phyloP scores from a whole-genome alignment of 495 filamentous ascomycete genomes.

The Lentithecium fluviatile region DNA sequence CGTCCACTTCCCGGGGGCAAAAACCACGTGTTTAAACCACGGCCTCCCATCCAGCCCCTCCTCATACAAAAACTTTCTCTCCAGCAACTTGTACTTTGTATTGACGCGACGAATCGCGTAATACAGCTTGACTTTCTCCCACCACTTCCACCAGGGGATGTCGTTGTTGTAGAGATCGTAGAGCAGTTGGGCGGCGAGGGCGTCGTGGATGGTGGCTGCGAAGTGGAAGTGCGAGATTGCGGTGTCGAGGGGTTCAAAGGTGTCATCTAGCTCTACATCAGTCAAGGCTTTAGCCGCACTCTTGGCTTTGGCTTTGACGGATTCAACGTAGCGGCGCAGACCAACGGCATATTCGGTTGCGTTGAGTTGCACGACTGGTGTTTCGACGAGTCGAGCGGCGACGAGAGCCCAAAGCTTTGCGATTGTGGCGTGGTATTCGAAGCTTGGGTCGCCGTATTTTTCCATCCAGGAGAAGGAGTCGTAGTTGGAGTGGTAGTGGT shows the following conservation, averaged over 20 bases:
- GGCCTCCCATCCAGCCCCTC: conserved; percentile 57
- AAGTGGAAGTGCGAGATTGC: conserved; percentile 52
- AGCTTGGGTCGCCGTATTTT: conserved; percentile 61
- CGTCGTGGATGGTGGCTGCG: conserved; percentile 54
- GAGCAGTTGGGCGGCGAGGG: conserved; percentile 52
- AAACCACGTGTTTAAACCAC: conserved; percentile 72
- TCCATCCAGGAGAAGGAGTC: conserved; percentile 77
- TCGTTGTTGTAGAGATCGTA: conserved; percentile 49
- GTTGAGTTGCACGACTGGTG: conserved; percentile 44
- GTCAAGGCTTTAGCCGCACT: background rate
- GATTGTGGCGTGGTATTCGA: conserved; percentile 60
- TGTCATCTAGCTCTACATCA: background rate
- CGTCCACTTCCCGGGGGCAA: conserved; percentile 79
- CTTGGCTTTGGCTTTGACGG: conserved; percentile 49
- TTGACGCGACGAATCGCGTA: conserved; percentile 55
- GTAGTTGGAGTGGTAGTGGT: conserved; percentile 79
- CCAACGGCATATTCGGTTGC: conserved; percentile 45
- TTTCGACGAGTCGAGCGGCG: conserved; percentile 44
- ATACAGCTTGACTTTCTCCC: conserved; percentile 62
- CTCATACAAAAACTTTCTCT: conserved; percentile 60
- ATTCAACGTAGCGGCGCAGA: conserved; percentile 52
- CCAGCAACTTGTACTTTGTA: conserved; percentile 61
- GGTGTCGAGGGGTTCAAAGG: conserved; percentile 50
- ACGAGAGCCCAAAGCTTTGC: conserved; percentile 57
- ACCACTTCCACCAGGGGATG: conserved; percentile 78